Evolutionary conservation across 352 stramenopile genomes (phyloP).

Genomic region (Saprolegnia diclina): DNA sequence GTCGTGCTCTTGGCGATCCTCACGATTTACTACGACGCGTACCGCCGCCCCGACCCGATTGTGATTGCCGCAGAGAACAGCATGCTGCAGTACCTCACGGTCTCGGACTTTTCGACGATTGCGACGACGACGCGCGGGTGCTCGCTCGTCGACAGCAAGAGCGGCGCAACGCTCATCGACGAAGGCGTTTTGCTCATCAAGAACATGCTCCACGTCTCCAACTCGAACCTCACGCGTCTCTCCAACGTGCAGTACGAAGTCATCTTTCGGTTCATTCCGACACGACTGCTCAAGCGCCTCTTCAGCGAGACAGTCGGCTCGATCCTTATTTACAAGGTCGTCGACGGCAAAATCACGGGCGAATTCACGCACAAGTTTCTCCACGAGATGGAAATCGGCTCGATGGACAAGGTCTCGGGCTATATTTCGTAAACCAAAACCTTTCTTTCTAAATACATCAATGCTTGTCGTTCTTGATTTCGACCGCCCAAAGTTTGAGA

Average conservation of each 20-base stretch:
- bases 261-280: constrained; percentile 26
- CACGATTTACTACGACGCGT: constrained; percentile 9
- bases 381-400: constrained; percentile 30
- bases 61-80: constrained; percentile 15
- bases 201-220: constrained; percentile 30
- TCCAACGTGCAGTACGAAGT: constrained; percentile 31
- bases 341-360: constrained; percentile 18
- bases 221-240: constrained; percentile 14
- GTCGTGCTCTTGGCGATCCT: constrained; percentile 17
- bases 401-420: constrained; percentile 4
- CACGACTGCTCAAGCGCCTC: constrained; percentile 4
- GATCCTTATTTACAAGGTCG: constrained; percentile 24
- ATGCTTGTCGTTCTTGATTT: not conserved
- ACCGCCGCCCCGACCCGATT: not conserved
- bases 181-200: constrained; percentile 31
- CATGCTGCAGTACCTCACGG: constrained; percentile 25
- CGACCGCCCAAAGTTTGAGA: too few species aligned
- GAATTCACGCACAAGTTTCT: constrained; percentile 29
- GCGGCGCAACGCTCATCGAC: constrained; percentile 22
- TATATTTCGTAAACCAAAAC: not conserved
- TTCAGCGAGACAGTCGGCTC: constrained; percentile 28
- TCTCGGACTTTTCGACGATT: not conserved
- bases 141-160: constrained; percentile 12
- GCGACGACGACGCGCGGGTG: constrained; percentile 16
- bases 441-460: not conserved